A percentile compares a stretch with the other conserved stretches of the same genome.
These are phyloP conservation scores for Tilletia caries DNA, from an alignment of 1,284 basidiomycete genomes.

Conservation along the genomic window DNA sequence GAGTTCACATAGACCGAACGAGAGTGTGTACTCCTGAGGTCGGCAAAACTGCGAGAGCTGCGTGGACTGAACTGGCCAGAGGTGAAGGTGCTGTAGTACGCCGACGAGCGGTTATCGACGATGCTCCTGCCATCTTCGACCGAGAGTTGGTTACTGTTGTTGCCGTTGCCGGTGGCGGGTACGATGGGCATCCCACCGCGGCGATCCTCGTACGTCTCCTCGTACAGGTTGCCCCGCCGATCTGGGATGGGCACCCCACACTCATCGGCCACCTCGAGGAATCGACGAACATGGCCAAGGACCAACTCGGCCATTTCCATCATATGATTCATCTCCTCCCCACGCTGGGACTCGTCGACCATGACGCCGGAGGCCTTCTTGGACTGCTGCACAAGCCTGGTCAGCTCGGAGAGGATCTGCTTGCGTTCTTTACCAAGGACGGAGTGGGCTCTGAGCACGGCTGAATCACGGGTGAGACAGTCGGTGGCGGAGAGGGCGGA, in stretches of 20 bases:
- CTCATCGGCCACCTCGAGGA: conserved; percentile 68
- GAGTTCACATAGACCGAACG: conserved; percentile 12
- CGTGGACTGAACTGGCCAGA: conserved; percentile 20
- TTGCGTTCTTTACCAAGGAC: conserved; percentile 73
- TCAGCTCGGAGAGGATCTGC: conserved; percentile 75
- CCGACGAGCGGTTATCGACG: conserved; percentile 16
- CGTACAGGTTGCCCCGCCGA: conserved; percentile 36
- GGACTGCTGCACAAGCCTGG: conserved; percentile 77
- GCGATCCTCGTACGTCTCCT: conserved; percentile 34
- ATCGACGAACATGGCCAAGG: conserved; percentile 57
- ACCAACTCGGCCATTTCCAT: conserved; percentile 56
- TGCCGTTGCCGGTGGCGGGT: background rate
- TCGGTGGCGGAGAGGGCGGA: conserved; percentile 78
- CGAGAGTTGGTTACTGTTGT: background rate
- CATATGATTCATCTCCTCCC: conserved; percentile 53
- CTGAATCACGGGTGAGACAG: conserved; percentile 78
- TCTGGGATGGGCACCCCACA: conserved; percentile 74
- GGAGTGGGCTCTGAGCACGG: conserved; percentile 67
- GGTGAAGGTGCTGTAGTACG: conserved; percentile 18
- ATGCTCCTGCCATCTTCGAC: conserved; percentile 5
- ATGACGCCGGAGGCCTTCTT: conserved; percentile 63
- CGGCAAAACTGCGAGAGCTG: conserved; percentile 21
- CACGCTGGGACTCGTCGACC: conserved; percentile 45
- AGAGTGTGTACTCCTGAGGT: conserved; percentile 19
- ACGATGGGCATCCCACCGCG: conserved; percentile 5